Evolutionary conservation across 1,284 basidiomycete species (phyloP), one percentile per base, ranked within the genome.

Genomic region (Fomitiporia mediterranea): DNA sequence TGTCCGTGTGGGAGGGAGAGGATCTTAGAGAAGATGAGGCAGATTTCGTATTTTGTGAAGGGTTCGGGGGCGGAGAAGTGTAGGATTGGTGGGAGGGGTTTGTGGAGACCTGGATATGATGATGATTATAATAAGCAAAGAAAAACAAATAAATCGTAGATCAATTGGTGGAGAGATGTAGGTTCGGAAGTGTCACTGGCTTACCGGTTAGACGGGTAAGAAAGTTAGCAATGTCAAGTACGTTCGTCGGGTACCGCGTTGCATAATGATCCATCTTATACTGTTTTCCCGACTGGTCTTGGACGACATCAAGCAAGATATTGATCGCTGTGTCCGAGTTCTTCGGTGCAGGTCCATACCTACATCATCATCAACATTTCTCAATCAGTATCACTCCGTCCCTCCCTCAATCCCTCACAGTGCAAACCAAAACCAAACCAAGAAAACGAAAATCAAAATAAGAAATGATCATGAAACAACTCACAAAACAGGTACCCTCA

Each of bases 201-300:
- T 37, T 60, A 88, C 87, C 71, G 32, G 80, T 74, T 15, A 91
- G 73, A 32, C 83, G 78, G 32, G 83, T 82, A 42, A 92, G 75
- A 69, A 91, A 91, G 30, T 78, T 74, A 1, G 84, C 86, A 56
- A 93, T 84, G 64, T 91, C 88, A 32, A 85, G 65, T 9, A 88
- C 81, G 63, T 89, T 89, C 27, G 90, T 92, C 1, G 91, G 90
- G 69, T 84, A 91, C 19, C 91, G 78, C 17, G 83, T 88, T 11
- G 88, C 89, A 66, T 83, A 92, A 69, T 93, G 87, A 65, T 94
- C 91, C 91, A 93, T 93, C 66, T 81, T 88, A 72, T 90, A 90
- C 49, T 72, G 73, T 69, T 89, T 89, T 4, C 85, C 86, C 6
- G 85, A 86, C 64, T 85, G 86, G 64, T 91, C 87, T 58, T 79